Conservation (phyloP, 805 yeast genomes). For the Saccharomyces eubayanus region DNA sequence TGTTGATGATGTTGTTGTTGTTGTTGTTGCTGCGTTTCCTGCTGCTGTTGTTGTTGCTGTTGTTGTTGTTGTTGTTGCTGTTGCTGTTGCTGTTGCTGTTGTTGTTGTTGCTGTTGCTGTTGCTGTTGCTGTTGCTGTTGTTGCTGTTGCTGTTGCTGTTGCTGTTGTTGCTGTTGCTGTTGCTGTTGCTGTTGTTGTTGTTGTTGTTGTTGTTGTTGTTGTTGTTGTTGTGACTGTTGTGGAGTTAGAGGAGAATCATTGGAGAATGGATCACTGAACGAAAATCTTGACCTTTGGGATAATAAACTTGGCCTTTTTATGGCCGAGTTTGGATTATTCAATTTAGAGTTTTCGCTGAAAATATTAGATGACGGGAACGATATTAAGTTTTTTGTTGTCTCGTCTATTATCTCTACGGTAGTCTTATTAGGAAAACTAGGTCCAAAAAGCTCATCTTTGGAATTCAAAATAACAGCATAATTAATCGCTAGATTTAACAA, state of each 20-base stretch:
- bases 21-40: conserved; percentile 6
- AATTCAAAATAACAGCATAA: conserved; percentile 35
- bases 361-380: background rate
- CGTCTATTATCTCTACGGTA: conserved; percentile 36
- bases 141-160: conserved; percentile 5
- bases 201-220: no score
- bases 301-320: conserved; percentile 37
- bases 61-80: background rate
- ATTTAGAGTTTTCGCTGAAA: background rate
- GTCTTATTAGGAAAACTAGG: conserved; percentile 36
- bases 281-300: conserved; percentile 56
- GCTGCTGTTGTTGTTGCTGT: conserved; percentile 5
- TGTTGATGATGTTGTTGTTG: conserved; percentile 10
- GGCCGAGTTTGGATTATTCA: background rate
- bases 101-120: conserved; percentile 10
- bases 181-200: background rate
- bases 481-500: conserved; percentile 39
- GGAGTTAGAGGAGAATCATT: conserved; percentile 15
- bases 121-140: conserved; percentile 7
- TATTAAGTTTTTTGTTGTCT: conserved; percentile 22
- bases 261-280: conserved; percentile 59
- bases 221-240: conserved; percentile 4
- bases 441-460: conserved; percentile 40
- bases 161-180: conserved; percentile 1
- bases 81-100: conserved; percentile 5